These are phyloP conservation scores for Gracilaria gracilis DNA, from an alignment of 23 red algal genomes.

Conservation along the genomic window DNA sequence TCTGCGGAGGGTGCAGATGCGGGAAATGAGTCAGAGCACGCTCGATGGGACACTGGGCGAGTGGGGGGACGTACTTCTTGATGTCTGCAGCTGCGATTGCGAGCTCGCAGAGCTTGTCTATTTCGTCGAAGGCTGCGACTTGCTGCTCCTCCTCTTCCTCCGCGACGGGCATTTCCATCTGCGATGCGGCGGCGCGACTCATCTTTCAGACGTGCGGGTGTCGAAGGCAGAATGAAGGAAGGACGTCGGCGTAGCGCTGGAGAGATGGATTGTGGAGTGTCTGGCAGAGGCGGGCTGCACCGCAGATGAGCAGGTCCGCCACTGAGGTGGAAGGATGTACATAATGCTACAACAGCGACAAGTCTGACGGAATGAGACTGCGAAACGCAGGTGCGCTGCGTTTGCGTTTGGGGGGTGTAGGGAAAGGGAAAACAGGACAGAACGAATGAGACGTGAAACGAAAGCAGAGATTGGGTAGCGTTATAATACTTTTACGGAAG, in stretches of 20 bases:
- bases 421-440: no score
- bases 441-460: neutral
- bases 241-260: neutral
- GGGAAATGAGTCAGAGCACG: neutral
- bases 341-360: no score
- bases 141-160: constrained; percentile 60
- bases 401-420: no score
- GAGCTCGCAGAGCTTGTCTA: constrained; percentile 85
- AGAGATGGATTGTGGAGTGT: neutral
- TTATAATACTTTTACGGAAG: neutral
- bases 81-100: constrained; percentile 83
- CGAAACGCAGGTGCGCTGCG: no score
- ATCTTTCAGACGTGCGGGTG: neutral
- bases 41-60: neutral
- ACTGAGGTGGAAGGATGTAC: no score
- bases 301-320: no score
- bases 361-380: no score
- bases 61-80: constrained; percentile 94
- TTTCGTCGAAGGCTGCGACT: constrained; percentile 59
- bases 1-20: constrained; percentile 20
- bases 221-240: neutral
- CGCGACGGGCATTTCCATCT: constrained; percentile 8
- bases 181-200: constrained; percentile 21
- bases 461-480: neutral
- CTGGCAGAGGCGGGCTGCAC: neutral